Base-by-base conservation (phyloP, 2,329 filamentous ascomycete species). In the Emergomyces africanus region DNA sequence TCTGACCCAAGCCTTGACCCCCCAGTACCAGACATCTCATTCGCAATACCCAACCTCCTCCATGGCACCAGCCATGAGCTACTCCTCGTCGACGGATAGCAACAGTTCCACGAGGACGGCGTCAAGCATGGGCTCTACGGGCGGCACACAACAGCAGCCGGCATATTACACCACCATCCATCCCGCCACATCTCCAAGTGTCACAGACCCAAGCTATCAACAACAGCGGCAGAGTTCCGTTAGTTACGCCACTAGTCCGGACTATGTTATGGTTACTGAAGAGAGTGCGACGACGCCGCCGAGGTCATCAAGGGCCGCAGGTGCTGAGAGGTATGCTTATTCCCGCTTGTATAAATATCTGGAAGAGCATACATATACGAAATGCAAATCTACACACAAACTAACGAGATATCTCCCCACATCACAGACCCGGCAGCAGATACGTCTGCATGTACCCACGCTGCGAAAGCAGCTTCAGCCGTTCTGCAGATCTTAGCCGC, bases 401-500 rank as follows among this genome's bases (percentile, higher is more conserved):
- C 30, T 18, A 18, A 3, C n/a, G 12, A 53, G 25, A 35, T 2
- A 20, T 10, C 39, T 33, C 25, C 20, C n/a, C 14, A 18, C 8
- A 20, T 28, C 39, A 25, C 56, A 63, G 60, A 57, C 61, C 61
- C 30, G 62, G 51, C 23, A 53, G 59, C 9, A 55, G 61, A 14
- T 64, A 64, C 49, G 57, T 60, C 59, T 72, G 69, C 60, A 39
- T 63, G 9, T 59, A 66, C 56, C 51, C 59, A 4, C 61, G 62
- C 28, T 73, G 68, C 61, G 54, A 64, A 30, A 66, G 64, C 60
- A 66, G 66, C 42, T 79, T 79, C 67, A 74, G 71, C 18, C 76
- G 78, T 51, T 70, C 72, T 49, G 77, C 77, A 6, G 79, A 81
- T 64, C 67, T 80, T 12, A 75, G 76, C 62, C 77, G 79, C 6